Evolutionary conservation across 805 yeast genomes (phyloP).

Genomic region (Cyberlindnera meyerae): DNA sequence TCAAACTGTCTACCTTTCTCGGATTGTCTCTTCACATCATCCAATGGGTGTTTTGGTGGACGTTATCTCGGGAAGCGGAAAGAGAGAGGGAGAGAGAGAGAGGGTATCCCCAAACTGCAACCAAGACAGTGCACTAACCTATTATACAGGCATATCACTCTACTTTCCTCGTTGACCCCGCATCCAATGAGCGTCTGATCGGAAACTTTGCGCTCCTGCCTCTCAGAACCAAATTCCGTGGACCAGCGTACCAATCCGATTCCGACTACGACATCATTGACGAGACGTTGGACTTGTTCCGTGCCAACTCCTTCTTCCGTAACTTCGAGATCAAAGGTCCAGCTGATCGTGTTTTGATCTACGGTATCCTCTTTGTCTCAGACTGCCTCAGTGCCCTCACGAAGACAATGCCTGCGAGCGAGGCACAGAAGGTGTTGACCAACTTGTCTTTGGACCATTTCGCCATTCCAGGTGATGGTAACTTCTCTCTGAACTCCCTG

Average conservation of each 20-base stretch:
- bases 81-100: not conserved
- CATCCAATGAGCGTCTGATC: conserved; percentile 54
- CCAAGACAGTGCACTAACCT: too few relatives aligned
- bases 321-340: conserved; percentile 96
- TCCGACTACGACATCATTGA: conserved; percentile 86
- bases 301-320: conserved; percentile 94
- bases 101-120: not conserved
- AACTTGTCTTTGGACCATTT: conserved; percentile 85
- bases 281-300: conserved; percentile 83
- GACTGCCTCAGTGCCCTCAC: conserved; percentile 71
- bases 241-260: conserved; percentile 82
- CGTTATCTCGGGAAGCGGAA: too few relatives aligned
- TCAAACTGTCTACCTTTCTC: too few relatives aligned
- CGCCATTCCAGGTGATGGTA: conserved; percentile 90
- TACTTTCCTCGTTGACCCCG: conserved; percentile 62
- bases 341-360: conserved; percentile 86
- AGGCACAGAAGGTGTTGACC: conserved; percentile 65
- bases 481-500: conserved; percentile 81
- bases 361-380: conserved; percentile 86
- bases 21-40: too few relatives aligned
- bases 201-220: conserved; percentile 82
- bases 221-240: conserved; percentile 75
- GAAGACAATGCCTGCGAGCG: conserved; percentile 43
- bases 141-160: conserved; percentile 70
- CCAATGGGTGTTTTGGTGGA: too few relatives aligned